These are phyloP conservation scores for Brasenia schreberi DNA, from an alignment of 164 flowering plant genomes.

Conservation along the genomic window DNA sequence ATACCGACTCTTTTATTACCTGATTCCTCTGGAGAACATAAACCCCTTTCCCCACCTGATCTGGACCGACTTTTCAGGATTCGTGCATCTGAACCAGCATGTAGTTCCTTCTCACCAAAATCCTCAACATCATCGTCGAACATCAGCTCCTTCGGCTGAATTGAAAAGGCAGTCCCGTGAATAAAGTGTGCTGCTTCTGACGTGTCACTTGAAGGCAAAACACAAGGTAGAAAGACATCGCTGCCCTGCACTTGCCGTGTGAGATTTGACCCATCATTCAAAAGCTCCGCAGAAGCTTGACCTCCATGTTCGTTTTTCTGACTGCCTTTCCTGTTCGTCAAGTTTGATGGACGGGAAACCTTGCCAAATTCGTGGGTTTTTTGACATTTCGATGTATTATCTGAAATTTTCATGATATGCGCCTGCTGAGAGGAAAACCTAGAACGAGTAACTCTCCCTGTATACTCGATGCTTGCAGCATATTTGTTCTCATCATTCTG, in stretches of 20 bases:
- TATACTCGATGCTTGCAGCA: slow-evolving; percentile 3
- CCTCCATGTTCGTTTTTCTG: no score
- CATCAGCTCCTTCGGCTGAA: slow-evolving; percentile 38
- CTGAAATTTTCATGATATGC: neutral
- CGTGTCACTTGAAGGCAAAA: neutral
- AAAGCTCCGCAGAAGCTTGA: no score
- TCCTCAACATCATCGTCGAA: slow-evolving; percentile 35
- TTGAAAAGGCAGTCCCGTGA: neutral
- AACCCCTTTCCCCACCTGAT: neutral
- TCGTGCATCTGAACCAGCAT: neutral
- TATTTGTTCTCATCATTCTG: slow-evolving; percentile 9
- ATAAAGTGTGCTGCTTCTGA: neutral
- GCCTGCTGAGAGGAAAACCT: slow-evolving; percentile 1
- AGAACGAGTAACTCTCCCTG: slow-evolving; percentile 6
- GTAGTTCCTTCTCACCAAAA: slow-evolving; percentile 6
- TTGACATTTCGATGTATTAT: neutral
- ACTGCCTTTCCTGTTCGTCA: neutral
- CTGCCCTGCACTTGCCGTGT: neutral
- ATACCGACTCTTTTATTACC: neutral
- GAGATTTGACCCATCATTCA: neutral
- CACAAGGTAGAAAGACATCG: neutral
- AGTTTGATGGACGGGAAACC: neutral
- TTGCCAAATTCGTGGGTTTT: neutral
- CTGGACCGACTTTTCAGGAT: neutral
- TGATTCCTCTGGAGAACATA: neutral